A percentile compares a stretch with the other conserved stretches of the same genome.
These are phyloP conservation scores for Musa balbisiana DNA, from an alignment of 202 grass and related monocot species.

Conservation along the genomic window DNA sequence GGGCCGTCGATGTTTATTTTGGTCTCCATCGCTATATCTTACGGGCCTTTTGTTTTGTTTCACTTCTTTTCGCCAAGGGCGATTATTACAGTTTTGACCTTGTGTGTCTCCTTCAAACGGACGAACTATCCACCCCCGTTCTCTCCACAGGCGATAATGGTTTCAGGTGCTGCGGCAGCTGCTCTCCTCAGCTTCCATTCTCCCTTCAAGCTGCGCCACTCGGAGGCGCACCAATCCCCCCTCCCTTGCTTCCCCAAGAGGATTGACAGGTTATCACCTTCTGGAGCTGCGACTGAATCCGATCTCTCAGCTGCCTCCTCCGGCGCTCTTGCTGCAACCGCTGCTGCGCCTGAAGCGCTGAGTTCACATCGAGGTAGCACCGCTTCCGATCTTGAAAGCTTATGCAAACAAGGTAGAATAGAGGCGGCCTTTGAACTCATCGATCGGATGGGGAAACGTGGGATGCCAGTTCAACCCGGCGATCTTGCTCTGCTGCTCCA, in stretches of 20 bases:
- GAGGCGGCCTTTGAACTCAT: constrained; percentile 36
- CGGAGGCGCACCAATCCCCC: background rate
- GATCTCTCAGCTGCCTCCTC: background rate
- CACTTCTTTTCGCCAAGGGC: too few species aligned
- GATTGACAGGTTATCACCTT: background rate
- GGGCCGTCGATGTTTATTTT: background rate
- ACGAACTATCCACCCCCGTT: too few species aligned
- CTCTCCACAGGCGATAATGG: background rate
- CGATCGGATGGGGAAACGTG: constrained; percentile 38
- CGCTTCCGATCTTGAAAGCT: constrained; percentile 9
- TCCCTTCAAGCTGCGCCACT: background rate
- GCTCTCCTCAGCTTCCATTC: background rate
- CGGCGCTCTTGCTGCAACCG: background rate
- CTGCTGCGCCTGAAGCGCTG: background rate
- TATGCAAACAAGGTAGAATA: constrained; percentile 26
- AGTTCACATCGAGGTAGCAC: too few species aligned
- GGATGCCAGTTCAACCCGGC: constrained; percentile 1
- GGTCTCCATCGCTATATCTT: background rate
- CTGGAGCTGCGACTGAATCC: background rate
- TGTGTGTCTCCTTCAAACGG: too few species aligned
- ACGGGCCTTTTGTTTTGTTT: too few species aligned
- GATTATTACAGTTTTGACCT: too few species aligned
- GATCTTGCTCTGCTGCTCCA: constrained; percentile 36
- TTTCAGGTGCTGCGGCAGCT: background rate
- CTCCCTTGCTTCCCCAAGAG: background rate